These are phyloP conservation scores for Pezicula rhizophila DNA, from an alignment of 2,329 filamentous ascomycete genomes.

Conservation along the genomic window DNA sequence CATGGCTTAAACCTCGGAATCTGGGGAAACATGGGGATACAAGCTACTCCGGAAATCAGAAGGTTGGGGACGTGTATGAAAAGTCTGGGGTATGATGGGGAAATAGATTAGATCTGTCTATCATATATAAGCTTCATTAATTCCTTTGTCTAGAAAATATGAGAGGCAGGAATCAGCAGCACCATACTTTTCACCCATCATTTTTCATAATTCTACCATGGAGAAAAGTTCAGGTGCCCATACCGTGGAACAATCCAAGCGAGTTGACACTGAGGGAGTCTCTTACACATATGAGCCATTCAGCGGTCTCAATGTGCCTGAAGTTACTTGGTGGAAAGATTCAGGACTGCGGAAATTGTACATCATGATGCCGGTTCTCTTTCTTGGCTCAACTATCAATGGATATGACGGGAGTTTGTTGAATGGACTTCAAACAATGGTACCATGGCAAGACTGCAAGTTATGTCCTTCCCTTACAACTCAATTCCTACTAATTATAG, in stretches of 20 bases:
- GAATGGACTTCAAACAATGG: constrained; percentile 36
- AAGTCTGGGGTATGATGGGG: not conserved
- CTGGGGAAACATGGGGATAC: not conserved
- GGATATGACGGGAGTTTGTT: constrained; percentile 46
- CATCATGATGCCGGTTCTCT: constrained; percentile 30
- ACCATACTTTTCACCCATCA: not conserved
- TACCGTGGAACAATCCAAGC: not conserved
- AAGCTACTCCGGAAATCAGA: not conserved
- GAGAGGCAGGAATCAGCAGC: not conserved
- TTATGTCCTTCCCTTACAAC: not conserved
- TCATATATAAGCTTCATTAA: not conserved
- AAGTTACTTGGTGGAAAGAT: constrained; percentile 38
- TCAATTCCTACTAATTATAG: not conserved
- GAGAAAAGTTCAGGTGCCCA: not conserved
- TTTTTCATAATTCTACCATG: not conserved
- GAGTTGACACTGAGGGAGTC: not conserved
- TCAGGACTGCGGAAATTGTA: constrained; percentile 49
- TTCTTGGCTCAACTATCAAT: constrained; percentile 40
- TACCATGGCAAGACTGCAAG: constrained; percentile 33
- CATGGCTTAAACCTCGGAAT: not conserved
- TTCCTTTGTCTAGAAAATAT: not conserved
- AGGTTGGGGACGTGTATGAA: not conserved
- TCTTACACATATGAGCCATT: not conserved
- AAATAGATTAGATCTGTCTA: not conserved
- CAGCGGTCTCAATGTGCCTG: constrained; percentile 5